Evolutionary conservation across 2,329 filamentous ascomycete species (phyloP), one percentile per base, ranked within the genome.

Genomic region (Stagonosporopsis cucurbitacearum): DNA sequence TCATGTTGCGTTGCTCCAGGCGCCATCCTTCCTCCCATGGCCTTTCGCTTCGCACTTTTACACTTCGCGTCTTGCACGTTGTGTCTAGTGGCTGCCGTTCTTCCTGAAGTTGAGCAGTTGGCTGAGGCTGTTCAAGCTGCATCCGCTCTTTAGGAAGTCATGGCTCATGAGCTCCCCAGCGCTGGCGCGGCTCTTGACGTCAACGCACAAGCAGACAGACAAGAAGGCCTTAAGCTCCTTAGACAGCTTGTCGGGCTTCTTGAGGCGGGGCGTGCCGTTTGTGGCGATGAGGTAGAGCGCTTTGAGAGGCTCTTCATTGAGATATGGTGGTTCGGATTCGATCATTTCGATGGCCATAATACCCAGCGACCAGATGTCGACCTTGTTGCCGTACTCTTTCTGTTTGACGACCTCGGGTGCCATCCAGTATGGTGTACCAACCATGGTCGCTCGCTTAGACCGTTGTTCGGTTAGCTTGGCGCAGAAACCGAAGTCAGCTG

Each of bases 321-420:
- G 86, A 76, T 99, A 99, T 0, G 95, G 95, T 6, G 95, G 95
- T 77, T 99, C 95, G 17, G 92, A 96, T 76, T 99, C 95, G 71
- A 98, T 98, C 95, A 99, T 97, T 79, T 99, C 95, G 71, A 99
- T 98, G 22, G 95, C 94, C 95, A 98, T 99, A 79, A 99, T 99
- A 71, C 95, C 95, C 59, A 99, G 82, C 26, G 93, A 97, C 95
- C 95, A 99, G 73, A 98, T 96, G 73, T 99, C 95, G 60, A 98
- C 95, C 82, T 98, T 98, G 72, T 91, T 90, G 35, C 94, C 95
- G 71, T 99, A 99, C 77, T 97, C 94, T 81, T 98, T 98, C 77
- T 98, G 95, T 81, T 98, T 98, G 74, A 99, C 95, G 40, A 99
- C 95, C 78, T 99, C 95, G 33, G 95, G 95, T 8, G 95, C 95